Conservation (phyloP, 2,329 filamentous ascomycete genomes). For the Arthrinium phaeospermum region DNA sequence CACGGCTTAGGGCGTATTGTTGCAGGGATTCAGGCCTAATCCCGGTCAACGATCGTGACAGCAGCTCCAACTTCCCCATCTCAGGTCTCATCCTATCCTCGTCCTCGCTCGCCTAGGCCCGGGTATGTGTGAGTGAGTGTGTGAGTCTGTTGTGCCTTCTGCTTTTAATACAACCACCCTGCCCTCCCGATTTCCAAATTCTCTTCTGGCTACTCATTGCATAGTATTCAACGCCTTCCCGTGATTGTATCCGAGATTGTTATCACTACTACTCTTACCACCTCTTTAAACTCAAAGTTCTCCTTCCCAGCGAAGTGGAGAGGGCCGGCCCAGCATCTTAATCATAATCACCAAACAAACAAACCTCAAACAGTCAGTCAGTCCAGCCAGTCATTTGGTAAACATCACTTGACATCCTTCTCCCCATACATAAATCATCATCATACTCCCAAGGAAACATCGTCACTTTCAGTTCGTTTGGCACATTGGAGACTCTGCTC, state of each 20-base stretch:
- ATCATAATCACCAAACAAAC: not conserved
- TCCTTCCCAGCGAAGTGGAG: slow-evolving; percentile 13
- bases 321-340: slow-evolving; percentile 6
- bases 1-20: not conserved
- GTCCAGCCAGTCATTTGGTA: not conserved
- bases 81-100: slow-evolving; percentile 16
- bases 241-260: slow-evolving; percentile 14
- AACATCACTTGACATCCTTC: slow-evolving; percentile 3
- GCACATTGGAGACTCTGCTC: not conserved
- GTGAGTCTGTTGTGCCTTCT: not conserved
- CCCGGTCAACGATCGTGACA: slow-evolving; percentile 8
- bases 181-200: not conserved
- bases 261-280: not conserved
- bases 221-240: not conserved
- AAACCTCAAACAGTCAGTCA: slow-evolving; percentile 8
- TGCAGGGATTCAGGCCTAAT: not conserved
- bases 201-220: not conserved
- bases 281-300: not conserved
- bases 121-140: not conserved
- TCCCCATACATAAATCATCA: not conserved
- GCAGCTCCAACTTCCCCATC: slow-evolving; percentile 13
- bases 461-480: not conserved
- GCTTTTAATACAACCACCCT: not conserved
- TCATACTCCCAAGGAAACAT: not conserved
- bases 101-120: not conserved